Base-by-base conservation (phyloP, 805 yeast species). In the Candida quercuum region DNA sequence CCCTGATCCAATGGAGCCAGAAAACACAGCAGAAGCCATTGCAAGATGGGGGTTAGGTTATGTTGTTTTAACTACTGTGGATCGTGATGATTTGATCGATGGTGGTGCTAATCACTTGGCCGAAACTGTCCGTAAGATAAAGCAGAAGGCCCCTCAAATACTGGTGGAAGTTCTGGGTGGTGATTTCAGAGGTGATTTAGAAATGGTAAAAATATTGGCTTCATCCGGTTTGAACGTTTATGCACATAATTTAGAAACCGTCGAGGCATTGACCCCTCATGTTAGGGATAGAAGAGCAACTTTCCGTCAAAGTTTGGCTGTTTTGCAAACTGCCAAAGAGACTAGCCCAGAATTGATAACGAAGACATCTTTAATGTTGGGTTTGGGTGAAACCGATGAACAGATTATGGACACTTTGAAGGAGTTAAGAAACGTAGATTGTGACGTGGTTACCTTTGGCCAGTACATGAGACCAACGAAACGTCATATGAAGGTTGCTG, bases 401-500 rank as follows among this genome's bases (percentile, higher is more conserved):
- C 97, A 93, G 63, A 60, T 93, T 11, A 58, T 79, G 56, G 80
- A 77, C 47, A 81, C 97, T 0, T 59, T 93, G 52, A 69, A 61
- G 44, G 95, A 86, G 57, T 67, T 94, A 48, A 75, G 98, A 45
- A 77, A 65, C 15, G 74, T 81, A 31, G 66, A 72, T 8, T 93
- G 95, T 60, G 98, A 93, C 56, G 95, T 93, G 35, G 96, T 93
- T 14, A 93, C 99, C 0, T 93, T 93, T 63, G 99, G 99, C 26
- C 99, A 93, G 64, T 93, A 93, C 62, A 93, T 93, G 97, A 76
- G 99, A 59, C 99, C 99, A 32, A 93, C 99, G 2, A 93, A 86
- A 64, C 80, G 99, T 56, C 99, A 93, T 61, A 88, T 93, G 94
- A 89, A 89, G 66, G 99, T 93, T 30, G 96, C 86, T 10, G 97